Base-by-base conservation (phyloP, 163 green algal genomes). In the Scenedesmus sp. region DNA sequence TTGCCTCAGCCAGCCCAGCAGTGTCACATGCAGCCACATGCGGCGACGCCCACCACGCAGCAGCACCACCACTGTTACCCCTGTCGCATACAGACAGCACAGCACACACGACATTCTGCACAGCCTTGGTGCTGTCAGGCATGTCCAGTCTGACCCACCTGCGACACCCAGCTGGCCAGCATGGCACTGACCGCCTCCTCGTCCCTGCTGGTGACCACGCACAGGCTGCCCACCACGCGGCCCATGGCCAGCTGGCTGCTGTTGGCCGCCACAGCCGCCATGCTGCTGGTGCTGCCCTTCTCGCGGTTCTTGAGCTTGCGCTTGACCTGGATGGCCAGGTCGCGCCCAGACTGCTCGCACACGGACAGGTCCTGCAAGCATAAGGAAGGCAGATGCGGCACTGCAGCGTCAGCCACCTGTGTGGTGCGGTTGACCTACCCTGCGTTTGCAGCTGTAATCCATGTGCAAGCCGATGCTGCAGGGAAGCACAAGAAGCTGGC, bases 261-360 rank as follows among this genome's bases (percentile, higher is more conserved):
- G 57, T 74, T 94, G 64, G 93, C 94, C 23, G 46, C 73, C 1
- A 91, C 77, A 23, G 93, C 88, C 59, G 90, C 90, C 55, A 64
- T 86, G 87, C 91, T 91, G 86, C 62, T 67, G 62, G 85, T 91
- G 92, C 34, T 77, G 84, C 73, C 84, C 81, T 90, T 77, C 92
- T 96, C 94, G 13, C 82, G 74, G 85, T 95, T 92, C 89, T 95
- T 95, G 57, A 92, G 90, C 3, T 87, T 83, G 86, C 97, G 97
- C 91, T 95, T 95, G 67, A 99, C 95, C 26, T 93, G 91, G 83
- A 98, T 93, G 0, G 98, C 98, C 89, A 99, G 93, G 82, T 99
- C 97, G n/a, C 96, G 97, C 4, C 98, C 98, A 86, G 93, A 97
- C 94, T 99, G 96, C 94, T 99, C 98, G 84, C 97, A 99, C 85